These are phyloP conservation scores for Rhizophagus sp. DNA, from an alignment of 192 early-diverging fungal genomes.

Conservation along the genomic window DNA sequence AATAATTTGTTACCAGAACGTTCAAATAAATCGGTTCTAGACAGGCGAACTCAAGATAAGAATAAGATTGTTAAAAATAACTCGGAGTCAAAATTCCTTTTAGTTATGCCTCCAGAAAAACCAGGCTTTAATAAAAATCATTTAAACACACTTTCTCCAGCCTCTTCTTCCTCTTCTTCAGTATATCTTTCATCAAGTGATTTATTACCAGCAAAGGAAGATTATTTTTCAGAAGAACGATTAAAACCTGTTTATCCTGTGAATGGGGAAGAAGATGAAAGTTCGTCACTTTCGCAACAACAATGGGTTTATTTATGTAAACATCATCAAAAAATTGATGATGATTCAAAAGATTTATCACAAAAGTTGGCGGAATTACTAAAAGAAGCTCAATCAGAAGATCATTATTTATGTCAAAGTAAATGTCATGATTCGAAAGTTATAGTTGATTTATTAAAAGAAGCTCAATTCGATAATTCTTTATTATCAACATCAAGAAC, in stretches of 20 bases:
- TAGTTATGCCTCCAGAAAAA: neutral
- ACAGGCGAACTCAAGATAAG: neutral
- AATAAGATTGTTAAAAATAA: neutral
- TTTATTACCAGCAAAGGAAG: neutral
- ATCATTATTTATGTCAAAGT: constrained; percentile 8
- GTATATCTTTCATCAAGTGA: neutral
- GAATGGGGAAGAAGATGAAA: neutral
- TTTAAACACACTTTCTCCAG: neutral
- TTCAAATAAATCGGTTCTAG: neutral
- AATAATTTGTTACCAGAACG: neutral
- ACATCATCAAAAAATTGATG: neutral
- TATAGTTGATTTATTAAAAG: neutral
- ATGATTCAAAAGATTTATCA: neutral
- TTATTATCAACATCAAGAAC: neutral
- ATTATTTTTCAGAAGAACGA: neutral
- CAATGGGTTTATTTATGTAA: constrained; percentile 19
- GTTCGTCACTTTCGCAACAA: neutral
- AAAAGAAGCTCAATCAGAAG: constrained; percentile 17
- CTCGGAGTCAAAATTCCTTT: neutral
- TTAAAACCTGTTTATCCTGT: neutral
- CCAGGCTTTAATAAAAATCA: neutral
- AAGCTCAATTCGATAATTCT: neutral
- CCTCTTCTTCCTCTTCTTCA: neutral
- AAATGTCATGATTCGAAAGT: neutral
- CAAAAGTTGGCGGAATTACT: constrained; percentile 5